Base-by-base conservation (phyloP, 441 rosid species). In the Pelargonium australe region DNA sequence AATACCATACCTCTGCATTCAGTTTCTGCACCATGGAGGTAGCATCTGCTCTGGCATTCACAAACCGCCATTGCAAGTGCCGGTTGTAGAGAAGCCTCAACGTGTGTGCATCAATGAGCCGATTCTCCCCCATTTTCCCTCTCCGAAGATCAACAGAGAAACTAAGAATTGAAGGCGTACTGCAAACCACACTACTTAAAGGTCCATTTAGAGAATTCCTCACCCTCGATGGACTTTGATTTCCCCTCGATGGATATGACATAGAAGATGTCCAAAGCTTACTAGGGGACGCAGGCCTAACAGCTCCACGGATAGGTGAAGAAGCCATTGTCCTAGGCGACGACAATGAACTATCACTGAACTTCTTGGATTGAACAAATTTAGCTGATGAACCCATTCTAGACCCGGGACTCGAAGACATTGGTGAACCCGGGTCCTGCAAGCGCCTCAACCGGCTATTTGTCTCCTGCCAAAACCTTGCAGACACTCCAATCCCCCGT, bases 401-500 rank as follows among this genome's bases (percentile, higher is more conserved):
- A n/a, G 83, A 81, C 61, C 78, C 80, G 2, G 85, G 86, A 75
- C 85, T 85, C 41, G 82, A 64, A 17, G 73, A 84, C 68, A 80
- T 64, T 40, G 86, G 91, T 0, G 91, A 85, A 9, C 88, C 83
- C 0, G 89, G 89, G 73, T 88, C 88, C 65, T 86, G 94, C 68
- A 86, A 73, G 69, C 91, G 78, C 66, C 94, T 81, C 73, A 88
- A 79, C 76, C 91, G 81, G 76, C 80, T 85, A 69, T 88, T 88
- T 63, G 91, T 88, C 76, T 88, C 91, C 73, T 85, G 94, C 94
- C 94, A 88, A 70, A 88, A 88, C 76, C 75, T 85, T 0, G 91
- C 86, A 65, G 91, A 88, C 60, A 84, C 78, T 63, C 43, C 75
- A 65, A 73, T 76, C 28, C 82, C 83, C 28, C 79, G 77, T 43